Evolutionary conservation across 2,329 filamentous ascomycete genomes (phyloP), one percentile per base, ranked within the genome.

Genomic region (Fusarium proliferatum): DNA sequence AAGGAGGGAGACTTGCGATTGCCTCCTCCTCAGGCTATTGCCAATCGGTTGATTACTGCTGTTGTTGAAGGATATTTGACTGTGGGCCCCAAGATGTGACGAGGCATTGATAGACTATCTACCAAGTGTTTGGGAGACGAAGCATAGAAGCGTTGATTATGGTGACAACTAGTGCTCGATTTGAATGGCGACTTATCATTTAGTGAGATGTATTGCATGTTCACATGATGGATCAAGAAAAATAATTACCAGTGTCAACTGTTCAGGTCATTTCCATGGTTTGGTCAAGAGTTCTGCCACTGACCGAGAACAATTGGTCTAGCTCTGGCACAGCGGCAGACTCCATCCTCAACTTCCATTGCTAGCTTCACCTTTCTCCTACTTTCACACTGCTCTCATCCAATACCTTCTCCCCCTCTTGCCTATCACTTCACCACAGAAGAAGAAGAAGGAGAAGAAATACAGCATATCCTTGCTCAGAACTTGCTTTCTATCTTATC

Each of bases 11-110:
- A 87, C 7, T 82, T 99, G 84, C 89, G 94, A 63, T 82, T 99
- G 79, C 96, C 96, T 51, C 94, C 95, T 5, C 85, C 87, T 66
- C 97, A 95, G 41, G 96, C 96, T 3, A 98, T 99, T 87, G 96
- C 96, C 21, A 93, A 98, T 82, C 93, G 95, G 80, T 83, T 98
- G 79, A 91, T 99, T 76, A 88, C 86, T 59, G 94, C 95, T 2
- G 94, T 97, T 19, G 89, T 92, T 2, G 90, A 91, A 57, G 94
- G 94, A 1, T 96, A 93, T 80, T 84, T 93, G 67, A 86, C 86
- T 16, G 86, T 85, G 5, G 83, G 72, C 8, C 76, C 87, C 67
- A 92, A 89, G 81, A 88, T 88, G 15, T 89, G 77, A 64, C n/a
- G 10, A 6, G 28, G 39, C 34, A 3, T 52, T 42, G 28, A 45